Base-by-base conservation (phyloP, 108 stramenopile species). In the Pseudonitzschia delicatissima region DNA sequence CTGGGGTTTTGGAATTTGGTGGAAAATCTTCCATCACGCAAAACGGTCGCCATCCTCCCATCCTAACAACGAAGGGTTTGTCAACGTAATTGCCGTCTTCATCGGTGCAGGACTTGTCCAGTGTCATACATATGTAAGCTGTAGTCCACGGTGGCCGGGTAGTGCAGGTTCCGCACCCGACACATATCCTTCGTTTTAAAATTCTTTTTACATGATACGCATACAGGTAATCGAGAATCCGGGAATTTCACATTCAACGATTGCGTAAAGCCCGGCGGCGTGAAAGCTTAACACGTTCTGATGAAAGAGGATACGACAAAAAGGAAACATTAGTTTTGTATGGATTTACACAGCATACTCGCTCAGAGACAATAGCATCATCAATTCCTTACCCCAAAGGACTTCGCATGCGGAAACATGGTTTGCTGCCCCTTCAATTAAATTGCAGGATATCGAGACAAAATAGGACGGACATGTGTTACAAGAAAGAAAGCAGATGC, bases 141-240 rank as follows among this genome's bases (percentile, higher is more conserved):
- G 85, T 80, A 21, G 82, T 78, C 92, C 92, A 93, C 8, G 92
- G 88, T 25, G 84, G 58, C 12, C 73, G 72, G 27, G 84, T 87
- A 66, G n/a, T 93, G 92, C 3, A 64, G 64, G 64, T 93, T 88
- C 15, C 92, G 79, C 0, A 82, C 87, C 29, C 92, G 79, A 65
- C 92, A 93, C 67, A 86, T 76, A 34, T 93, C 92, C 31, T 86
- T 51, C 15, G 85, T 88, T 68, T 90, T 90, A 69, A 83, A 93
- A 65, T 93, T 93, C 78, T 93, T 93, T 67, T 93, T 90, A 66
- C 92, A 93, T 28, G 75, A 76, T 52, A 81, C 86, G 64, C 92
- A 93, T 8, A 93, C 92, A 5, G 92, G 80, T 2, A 93, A 60
- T 17, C 89, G 78, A 11, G 81, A 81, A 40, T 88, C 87, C 45